These are phyloP conservation scores for Dactylellina haptotyla DNA, from an alignment of 2,329 filamentous ascomycete species.

Conservation along the genomic window DNA sequence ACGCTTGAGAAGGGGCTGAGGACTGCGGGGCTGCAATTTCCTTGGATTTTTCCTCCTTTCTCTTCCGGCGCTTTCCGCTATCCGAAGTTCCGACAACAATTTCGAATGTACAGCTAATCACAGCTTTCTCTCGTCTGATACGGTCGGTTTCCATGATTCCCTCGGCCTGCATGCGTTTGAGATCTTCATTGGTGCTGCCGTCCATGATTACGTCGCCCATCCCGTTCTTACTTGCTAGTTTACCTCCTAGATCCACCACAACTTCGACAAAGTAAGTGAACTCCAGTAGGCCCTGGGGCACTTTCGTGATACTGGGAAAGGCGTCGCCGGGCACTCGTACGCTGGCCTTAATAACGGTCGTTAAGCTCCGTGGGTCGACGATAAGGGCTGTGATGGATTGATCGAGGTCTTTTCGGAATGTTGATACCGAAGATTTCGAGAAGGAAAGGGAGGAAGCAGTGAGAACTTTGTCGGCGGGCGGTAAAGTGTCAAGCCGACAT, in stretches of 20 bases:
- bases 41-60: slow-evolving; percentile 60
- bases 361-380: slow-evolving; percentile 81
- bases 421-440: slow-evolving; percentile 79
- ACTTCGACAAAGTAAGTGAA: slow-evolving; percentile 96
- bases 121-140: slow-evolving; percentile 86
- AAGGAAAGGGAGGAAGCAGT: slow-evolving; percentile 81
- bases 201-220: slow-evolving; percentile 54
- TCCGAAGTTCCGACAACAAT: slow-evolving; percentile 87
- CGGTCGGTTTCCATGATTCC: slow-evolving; percentile 86
- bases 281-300: slow-evolving; percentile 92
- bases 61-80: slow-evolving; percentile 69
- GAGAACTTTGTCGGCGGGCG: slow-evolving; percentile 68
- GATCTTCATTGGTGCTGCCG: slow-evolving; percentile 54
- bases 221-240: slow-evolving; percentile 66
- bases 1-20: slow-evolving; percentile 67
- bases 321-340: slow-evolving; percentile 88
- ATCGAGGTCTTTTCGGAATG: slow-evolving; percentile 94
- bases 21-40: slow-evolving; percentile 60
- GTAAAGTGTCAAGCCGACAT: slow-evolving; percentile 84
- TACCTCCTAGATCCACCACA: slow-evolving; percentile 89
- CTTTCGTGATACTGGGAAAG: slow-evolving; percentile 88
- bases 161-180: slow-evolving; percentile 63
- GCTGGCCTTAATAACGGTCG: slow-evolving; percentile 80
- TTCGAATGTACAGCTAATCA: slow-evolving; percentile 87
- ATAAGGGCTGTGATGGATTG: slow-evolving; percentile 90